Percentiles rank a stretch among this genome's conserved stretches.
Conservation (phyloP, 257 asterid species). For the Linderniella brevidens region DNA sequence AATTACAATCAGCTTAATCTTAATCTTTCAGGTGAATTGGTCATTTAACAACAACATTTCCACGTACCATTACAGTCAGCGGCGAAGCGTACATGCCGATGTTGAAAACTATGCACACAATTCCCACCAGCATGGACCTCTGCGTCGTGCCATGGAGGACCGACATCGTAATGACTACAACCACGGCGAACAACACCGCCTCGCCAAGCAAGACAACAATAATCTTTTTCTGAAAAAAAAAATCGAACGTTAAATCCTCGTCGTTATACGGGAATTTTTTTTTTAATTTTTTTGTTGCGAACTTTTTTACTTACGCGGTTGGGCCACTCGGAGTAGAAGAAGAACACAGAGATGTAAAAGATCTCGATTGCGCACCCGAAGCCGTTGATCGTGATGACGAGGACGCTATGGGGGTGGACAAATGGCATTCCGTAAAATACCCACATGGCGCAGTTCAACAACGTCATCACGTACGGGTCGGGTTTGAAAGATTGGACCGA, state of each 20-base stretch:
- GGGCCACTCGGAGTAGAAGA: constrained; percentile 17
- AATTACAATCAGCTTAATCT: no score
- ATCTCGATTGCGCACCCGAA: constrained; percentile 21
- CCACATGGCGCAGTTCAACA: constrained; percentile 35
- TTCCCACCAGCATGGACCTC: constrained; percentile 33
- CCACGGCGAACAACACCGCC: constrained; percentile 5
- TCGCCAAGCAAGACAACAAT: constrained; percentile 17
- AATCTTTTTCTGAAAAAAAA: constrained; percentile 27
- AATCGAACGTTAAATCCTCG: no score
- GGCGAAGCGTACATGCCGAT: constrained; percentile 47
- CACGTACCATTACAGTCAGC: constrained; percentile 44
- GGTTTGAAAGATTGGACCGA: constrained; percentile 38
- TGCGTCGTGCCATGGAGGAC: constrained; percentile 23
- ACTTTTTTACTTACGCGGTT: constrained; percentile 12
- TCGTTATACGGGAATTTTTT: background rate
- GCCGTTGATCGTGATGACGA: constrained; percentile 32
- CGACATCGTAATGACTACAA: constrained; percentile 20
- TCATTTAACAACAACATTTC: constrained; percentile 1
- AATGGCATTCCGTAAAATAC: constrained; percentile 35
- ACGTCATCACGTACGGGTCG: constrained; percentile 31
- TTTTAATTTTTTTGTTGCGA: background rate
- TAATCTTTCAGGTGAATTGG: no score
- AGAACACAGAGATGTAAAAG: constrained; percentile 15
- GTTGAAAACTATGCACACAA: constrained; percentile 28
- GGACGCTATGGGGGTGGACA: constrained; percentile 22